Percentiles rank a stretch among this genome's conserved stretches.
Evolutionary conservation across 345 rosid species (phyloP).

Genomic region (Anacardium occidentale): DNA sequence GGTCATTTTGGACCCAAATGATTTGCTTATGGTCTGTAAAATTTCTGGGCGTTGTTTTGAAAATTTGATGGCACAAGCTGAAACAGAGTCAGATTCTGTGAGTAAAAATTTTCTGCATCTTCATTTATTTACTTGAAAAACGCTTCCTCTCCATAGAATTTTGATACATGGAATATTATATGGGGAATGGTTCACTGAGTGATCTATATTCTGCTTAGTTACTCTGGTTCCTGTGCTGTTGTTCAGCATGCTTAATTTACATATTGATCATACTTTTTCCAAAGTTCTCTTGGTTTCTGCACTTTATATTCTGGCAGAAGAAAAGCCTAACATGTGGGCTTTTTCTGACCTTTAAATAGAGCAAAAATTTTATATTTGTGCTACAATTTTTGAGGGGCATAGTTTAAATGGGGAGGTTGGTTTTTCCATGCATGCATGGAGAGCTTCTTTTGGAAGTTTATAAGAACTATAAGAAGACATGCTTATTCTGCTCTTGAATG

Average conservation of each 20-base stretch:
- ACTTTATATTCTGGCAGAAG: background rate
- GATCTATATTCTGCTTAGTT: background rate
- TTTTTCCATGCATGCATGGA: background rate
- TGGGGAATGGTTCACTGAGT: no score
- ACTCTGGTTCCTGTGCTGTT: background rate
- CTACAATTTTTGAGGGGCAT: background rate
- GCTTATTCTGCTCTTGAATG: background rate
- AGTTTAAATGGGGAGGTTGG: background rate
- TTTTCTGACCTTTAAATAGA: background rate
- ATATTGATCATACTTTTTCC: no score
- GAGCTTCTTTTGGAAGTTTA: background rate
- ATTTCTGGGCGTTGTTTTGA: conserved; percentile 88
- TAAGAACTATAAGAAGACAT: background rate
- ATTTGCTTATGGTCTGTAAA: conserved; percentile 78
- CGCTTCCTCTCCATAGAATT: background rate
- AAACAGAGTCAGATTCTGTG: conserved; percentile 53
- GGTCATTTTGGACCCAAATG: conserved; percentile 54
- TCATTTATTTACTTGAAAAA: background rate
- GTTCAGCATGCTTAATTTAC: no score
- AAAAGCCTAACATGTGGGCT: background rate
- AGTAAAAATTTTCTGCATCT: conserved; percentile 21
- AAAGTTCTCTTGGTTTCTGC: background rate
- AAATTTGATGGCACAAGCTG: conserved; percentile 51
- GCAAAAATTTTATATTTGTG: background rate
- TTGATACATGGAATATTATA: background rate